A percentile compares a stretch with the other conserved stretches of the same genome.
phyloP scores from a whole-genome alignment of 768 basidiomycete species.

The Leccinum boreale region DNA sequence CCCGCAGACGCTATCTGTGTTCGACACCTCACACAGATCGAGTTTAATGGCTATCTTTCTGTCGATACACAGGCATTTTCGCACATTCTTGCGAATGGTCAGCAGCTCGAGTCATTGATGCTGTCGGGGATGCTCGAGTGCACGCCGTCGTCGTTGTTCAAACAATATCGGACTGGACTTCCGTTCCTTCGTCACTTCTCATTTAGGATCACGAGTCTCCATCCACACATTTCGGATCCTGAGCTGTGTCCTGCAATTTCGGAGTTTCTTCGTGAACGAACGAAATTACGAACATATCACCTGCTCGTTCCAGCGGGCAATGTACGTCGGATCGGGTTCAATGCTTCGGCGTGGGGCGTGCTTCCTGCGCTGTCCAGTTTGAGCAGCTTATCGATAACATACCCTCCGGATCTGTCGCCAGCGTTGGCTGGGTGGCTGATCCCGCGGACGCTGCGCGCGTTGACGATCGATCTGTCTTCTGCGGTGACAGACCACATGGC shows the following conservation, averaged over 20 bases:
- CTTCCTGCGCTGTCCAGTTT: slow-evolving; percentile 55
- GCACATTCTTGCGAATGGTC: slow-evolving; percentile 57
- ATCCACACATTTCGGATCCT: slow-evolving; percentile 46
- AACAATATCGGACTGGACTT: slow-evolving; percentile 38
- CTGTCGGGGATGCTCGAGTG: slow-evolving; percentile 56
- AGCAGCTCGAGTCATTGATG: slow-evolving; percentile 60
- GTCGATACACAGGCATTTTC: slow-evolving; percentile 48
- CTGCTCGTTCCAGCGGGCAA: slow-evolving; percentile 44
- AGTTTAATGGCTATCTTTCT: slow-evolving; percentile 58
- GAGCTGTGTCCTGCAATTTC: slow-evolving; percentile 69
- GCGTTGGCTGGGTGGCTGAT: slow-evolving; percentile 68
- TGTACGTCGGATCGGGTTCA: slow-evolving; percentile 57
- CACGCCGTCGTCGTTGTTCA: slow-evolving; percentile 48
- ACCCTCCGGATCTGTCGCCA: slow-evolving; percentile 61
- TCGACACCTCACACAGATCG: slow-evolving; percentile 61
- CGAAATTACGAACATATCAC: slow-evolving; percentile 49
- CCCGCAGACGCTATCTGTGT: slow-evolving; percentile 51
- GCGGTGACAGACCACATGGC: slow-evolving; percentile 39
- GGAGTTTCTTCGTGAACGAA: slow-evolving; percentile 59
- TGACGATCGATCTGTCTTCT: slow-evolving; percentile 41
- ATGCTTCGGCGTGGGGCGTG: slow-evolving; percentile 69
- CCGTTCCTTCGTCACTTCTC: slow-evolving; percentile 68
- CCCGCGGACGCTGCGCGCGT: slow-evolving; percentile 48
- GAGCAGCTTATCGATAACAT: slow-evolving; percentile 54
- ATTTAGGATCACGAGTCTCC: slow-evolving; percentile 45